Base-by-base conservation (phyloP, 192 early-diverging fungal genomes). In the Backusella mclennaniae region DNA sequence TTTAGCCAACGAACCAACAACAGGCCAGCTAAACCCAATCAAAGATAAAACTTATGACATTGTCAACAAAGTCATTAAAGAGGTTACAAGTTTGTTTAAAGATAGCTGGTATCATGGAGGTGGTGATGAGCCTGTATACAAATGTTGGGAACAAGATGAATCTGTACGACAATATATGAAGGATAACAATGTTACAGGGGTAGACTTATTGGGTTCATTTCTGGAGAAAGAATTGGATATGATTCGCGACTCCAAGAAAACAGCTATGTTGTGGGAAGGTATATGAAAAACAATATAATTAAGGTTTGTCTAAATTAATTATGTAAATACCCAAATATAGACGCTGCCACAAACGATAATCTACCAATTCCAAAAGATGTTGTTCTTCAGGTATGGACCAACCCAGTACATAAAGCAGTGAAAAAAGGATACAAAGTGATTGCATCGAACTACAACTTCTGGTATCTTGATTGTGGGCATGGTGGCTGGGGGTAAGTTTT, bases 401-500 rank as follows among this genome's bases (percentile, higher is more conserved):
- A 89, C 41, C 85, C 89, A 39, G 82, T 89, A 26, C 86, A 89
- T 59, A 85, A 84, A 4, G 89, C 91, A 23, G 76, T 84, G 21
- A 87, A 85, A 79, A 46, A 46, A 38, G 92, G 92, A 8, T 87
- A 95, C 83, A 84, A 85, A 31, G 90, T 90, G 8, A 86, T 95
- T 76, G 88, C 91, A 4, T 89, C 89, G 35, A 84, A 82, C 14
- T 87, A 85, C 6, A 89, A 89, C 44, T 89, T 88, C 67, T 92
- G 90, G 89, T 95, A 93, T 69, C 80, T 95, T 77, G 94, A 95
- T 83, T 95, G 93, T 78, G 92, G 93, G 6, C 90, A 90, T 73
- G 93, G 94, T 6, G 84, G 84, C 42, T 95, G 93, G 94, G 77
- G 73, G 87, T 35, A 87, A 85, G 79, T 75, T 44, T 29, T 14